These are phyloP conservation scores for Ormosia emarginata DNA, from an alignment of 306 rosid species.

Conservation along the genomic window DNA sequence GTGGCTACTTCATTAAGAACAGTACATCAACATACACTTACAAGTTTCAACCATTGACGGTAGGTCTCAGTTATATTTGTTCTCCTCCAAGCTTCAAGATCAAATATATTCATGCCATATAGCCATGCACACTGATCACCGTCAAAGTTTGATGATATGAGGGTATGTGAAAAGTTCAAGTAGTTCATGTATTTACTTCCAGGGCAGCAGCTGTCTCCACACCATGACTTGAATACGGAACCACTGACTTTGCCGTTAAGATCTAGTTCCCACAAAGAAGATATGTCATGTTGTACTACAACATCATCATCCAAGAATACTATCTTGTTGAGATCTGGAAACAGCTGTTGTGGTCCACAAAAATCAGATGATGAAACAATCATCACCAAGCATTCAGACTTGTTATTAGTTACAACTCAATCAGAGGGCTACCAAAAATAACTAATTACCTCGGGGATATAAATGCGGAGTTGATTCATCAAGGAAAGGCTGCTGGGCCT, in stretches of 20 bases:
- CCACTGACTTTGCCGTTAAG: conserved; percentile 83
- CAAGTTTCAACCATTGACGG: conserved; percentile 65
- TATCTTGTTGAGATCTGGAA: conserved; percentile 83
- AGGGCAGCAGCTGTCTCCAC: conserved; percentile 61
- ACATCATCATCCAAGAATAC: conserved; percentile 86
- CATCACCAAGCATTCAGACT: conserved; percentile 33
- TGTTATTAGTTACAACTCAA: conserved; percentile 23
- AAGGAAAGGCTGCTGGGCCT: conserved; percentile 76
- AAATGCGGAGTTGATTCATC: conserved; percentile 80
- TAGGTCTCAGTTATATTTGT: conserved; percentile 60
- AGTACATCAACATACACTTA: conserved; percentile 38
- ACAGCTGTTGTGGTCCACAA: conserved; percentile 65
- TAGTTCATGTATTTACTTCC: conserved; percentile 65
- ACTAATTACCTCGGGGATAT: conserved; percentile 68
- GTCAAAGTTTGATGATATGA: conserved; percentile 58
- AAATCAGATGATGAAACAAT: conserved; percentile 39
- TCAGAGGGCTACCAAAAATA: conserved; percentile 17
- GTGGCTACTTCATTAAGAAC: conserved; percentile 18
- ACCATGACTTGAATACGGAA: conserved; percentile 69
- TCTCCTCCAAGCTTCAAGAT: conserved; percentile 83
- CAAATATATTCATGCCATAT: conserved; percentile 69
- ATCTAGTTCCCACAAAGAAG: conserved; percentile 79
- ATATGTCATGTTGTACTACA: conserved; percentile 78
- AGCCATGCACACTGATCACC: conserved; percentile 64
- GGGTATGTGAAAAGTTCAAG: conserved; percentile 69